A percentile compares a stretch with the other conserved stretches of the same genome.
These are phyloP conservation scores for Podospora pseudopauciseta DNA, from an alignment of 495 filamentous ascomycete species.

Conservation along the genomic window DNA sequence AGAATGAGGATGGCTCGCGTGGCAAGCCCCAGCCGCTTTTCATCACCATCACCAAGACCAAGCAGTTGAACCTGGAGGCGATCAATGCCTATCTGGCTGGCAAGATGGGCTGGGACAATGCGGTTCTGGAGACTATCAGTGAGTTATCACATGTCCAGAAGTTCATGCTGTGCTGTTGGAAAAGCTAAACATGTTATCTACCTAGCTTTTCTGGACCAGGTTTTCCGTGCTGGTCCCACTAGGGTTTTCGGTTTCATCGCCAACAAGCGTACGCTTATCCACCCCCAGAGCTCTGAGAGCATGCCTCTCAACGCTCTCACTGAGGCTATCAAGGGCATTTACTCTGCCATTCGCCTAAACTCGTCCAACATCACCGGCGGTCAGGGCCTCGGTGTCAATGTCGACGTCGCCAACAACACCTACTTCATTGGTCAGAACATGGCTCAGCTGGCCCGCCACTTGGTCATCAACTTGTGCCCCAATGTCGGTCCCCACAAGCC, in stretches of 20 bases:
- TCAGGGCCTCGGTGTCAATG: constrained; percentile 67
- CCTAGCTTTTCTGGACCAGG: constrained; percentile 73
- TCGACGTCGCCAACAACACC: constrained; percentile 75
- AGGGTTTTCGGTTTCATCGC: constrained; percentile 56
- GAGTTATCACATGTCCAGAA: neutral
- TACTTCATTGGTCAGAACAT: constrained; percentile 59
- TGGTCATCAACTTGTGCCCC: constrained; percentile 14
- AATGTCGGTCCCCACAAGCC: constrained; percentile 19
- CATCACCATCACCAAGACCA: constrained; percentile 57
- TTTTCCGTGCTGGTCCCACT: constrained; percentile 72
- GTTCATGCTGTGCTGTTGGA: neutral
- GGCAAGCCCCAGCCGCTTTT: constrained; percentile 50
- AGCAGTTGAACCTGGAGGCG: constrained; percentile 57
- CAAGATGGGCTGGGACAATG: constrained; percentile 54
- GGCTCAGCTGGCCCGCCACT: constrained; percentile 26
- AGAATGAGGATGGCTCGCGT: constrained; percentile 42
- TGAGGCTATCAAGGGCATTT: constrained; percentile 80
- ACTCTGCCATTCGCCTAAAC: constrained; percentile 70
- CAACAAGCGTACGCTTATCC: constrained; percentile 73
- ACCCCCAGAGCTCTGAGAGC: constrained; percentile 23
- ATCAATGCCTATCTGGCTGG: constrained; percentile 63
- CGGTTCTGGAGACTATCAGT: constrained; percentile 74
- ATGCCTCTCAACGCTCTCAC: constrained; percentile 36
- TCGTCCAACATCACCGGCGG: constrained; percentile 41
- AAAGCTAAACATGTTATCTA: neutral